phyloP scores from a whole-genome alignment of 805 yeast genomes.

The Metschnikowia hibisci region DNA sequence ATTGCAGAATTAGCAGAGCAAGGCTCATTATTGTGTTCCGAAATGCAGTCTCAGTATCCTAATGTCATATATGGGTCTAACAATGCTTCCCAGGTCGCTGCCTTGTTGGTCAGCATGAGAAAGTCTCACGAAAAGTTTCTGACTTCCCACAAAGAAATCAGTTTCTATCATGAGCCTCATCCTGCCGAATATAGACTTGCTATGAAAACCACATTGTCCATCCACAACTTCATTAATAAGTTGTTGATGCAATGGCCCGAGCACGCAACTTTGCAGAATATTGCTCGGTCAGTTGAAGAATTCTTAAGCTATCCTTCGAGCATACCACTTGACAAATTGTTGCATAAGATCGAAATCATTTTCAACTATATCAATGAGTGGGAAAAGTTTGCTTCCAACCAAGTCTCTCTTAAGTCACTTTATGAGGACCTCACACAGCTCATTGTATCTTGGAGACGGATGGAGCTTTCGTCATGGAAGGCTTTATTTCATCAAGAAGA shows the following conservation, averaged over 20 bases:
- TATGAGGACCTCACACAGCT: constrained; percentile 58
- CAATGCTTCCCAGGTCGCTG: constrained; percentile 21
- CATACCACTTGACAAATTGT: constrained; percentile 71
- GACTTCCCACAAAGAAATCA: constrained; percentile 23
- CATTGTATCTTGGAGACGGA: constrained; percentile 85
- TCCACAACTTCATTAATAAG: constrained; percentile 32
- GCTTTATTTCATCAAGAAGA: constrained; percentile 68
- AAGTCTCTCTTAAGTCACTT: constrained; percentile 58
- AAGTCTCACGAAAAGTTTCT: constrained; percentile 19
- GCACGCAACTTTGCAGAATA: constrained; percentile 78
- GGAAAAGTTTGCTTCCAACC: constrained; percentile 85
- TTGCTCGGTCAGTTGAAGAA: constrained; percentile 62
- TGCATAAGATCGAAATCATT: constrained; percentile 83
- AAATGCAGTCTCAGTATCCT: constrained; percentile 9
- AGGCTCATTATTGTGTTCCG: constrained; percentile 14
- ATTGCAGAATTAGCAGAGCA: constrained; percentile 10
- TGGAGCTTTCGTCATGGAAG: constrained; percentile 86
- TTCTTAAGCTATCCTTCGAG: constrained; percentile 56
- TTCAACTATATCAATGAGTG: constrained; percentile 83
- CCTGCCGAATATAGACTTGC: constrained; percentile 61
- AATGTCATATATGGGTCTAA: constrained; percentile 16
- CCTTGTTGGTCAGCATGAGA: constrained; percentile 20
- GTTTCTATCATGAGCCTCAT: constrained; percentile 62
- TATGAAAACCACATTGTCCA: constrained; percentile 38
- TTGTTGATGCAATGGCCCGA: constrained; percentile 84